Conservation (phyloP, 2,329 filamentous ascomycete species). For the Berkeleyomyces rouxiae region DNA sequence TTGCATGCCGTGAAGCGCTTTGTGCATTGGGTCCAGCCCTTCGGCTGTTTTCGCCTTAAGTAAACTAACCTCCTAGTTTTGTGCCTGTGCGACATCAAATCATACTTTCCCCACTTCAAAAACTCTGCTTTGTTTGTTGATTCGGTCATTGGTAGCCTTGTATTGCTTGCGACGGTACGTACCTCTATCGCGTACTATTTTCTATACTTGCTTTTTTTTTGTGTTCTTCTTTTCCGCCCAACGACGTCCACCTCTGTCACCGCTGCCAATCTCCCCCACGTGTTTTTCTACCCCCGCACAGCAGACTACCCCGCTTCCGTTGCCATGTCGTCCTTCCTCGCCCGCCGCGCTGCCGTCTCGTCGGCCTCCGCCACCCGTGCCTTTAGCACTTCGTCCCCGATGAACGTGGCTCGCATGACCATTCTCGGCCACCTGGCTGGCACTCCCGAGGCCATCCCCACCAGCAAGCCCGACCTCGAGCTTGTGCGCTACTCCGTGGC, state of each 20-base stretch:
- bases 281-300: conserved; percentile 4
- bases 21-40: too few relatives aligned
- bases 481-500: conserved; percentile 64
- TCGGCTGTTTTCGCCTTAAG: neutral
- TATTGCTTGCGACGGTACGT: neutral
- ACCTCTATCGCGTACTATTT: neutral
- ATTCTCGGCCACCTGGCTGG: conserved; percentile 73
- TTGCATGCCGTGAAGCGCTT: too few relatives aligned
- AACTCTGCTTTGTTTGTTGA: neutral
- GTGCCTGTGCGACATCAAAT: neutral
- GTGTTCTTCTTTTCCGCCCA: neutral
- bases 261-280: conserved; percentile 6
- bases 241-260: neutral
- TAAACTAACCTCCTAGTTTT: neutral
- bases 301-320: conserved; percentile 1
- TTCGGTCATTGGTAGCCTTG: neutral
- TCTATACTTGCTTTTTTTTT: neutral
- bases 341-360: conserved; percentile 33
- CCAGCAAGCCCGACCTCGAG: conserved; percentile 49
- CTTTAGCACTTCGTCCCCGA: conserved; percentile 57
- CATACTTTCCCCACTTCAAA: neutral
- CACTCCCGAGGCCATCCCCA: conserved; percentile 57
- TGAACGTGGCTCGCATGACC: conserved; percentile 60
- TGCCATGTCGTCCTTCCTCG: conserved; percentile 32
- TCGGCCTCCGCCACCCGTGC: conserved; percentile 38